Conservation (phyloP, 1,284 basidiomycete species). For the Cutaneotrichosporon dermatis region DNA sequence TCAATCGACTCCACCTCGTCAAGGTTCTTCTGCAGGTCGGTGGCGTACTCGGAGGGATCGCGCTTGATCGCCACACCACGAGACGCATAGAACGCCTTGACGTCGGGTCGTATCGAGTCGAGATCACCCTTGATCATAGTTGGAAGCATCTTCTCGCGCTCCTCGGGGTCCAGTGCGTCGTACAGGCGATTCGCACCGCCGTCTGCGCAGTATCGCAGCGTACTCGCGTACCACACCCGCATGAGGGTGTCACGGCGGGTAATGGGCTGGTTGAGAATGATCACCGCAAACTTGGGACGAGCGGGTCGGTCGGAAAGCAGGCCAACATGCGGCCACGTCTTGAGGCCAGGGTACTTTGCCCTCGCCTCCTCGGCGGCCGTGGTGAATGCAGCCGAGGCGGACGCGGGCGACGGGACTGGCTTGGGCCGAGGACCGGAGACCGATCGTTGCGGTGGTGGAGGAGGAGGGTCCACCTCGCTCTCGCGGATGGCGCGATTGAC, state of each 20-base stretch:
- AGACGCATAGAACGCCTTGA: constrained; percentile 62
- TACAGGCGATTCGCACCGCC: constrained; percentile 87
- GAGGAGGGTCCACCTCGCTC: constrained; percentile 14
- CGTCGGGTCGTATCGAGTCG: constrained; percentile 77
- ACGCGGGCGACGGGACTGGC: neutral
- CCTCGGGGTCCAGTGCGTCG: constrained; percentile 55
- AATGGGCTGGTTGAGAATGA: constrained; percentile 87
- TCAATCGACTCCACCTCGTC: constrained; percentile 57
- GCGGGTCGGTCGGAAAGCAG: constrained; percentile 13
- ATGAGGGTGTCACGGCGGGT: constrained; percentile 57
- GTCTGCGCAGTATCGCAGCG: constrained; percentile 68
- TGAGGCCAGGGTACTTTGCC: constrained; percentile 10
- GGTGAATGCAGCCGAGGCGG: constrained; percentile 4
- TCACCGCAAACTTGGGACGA: constrained; percentile 55
- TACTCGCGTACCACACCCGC: constrained; percentile 64
- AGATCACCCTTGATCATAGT: constrained; percentile 89
- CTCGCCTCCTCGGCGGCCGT: constrained; percentile 7
- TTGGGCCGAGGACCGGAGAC: neutral
- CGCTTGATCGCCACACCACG: constrained; percentile 66
- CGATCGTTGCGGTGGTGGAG: constrained; percentile 11
- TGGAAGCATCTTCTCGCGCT: constrained; percentile 57
- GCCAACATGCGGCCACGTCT: constrained; percentile 9
- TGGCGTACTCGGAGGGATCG: constrained; percentile 74
- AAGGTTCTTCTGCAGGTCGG: constrained; percentile 93
- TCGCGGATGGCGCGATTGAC: constrained; percentile 17